Conservation (phyloP, 2,329 filamentous ascomycete species). For the Fusarium sp. region DNA sequence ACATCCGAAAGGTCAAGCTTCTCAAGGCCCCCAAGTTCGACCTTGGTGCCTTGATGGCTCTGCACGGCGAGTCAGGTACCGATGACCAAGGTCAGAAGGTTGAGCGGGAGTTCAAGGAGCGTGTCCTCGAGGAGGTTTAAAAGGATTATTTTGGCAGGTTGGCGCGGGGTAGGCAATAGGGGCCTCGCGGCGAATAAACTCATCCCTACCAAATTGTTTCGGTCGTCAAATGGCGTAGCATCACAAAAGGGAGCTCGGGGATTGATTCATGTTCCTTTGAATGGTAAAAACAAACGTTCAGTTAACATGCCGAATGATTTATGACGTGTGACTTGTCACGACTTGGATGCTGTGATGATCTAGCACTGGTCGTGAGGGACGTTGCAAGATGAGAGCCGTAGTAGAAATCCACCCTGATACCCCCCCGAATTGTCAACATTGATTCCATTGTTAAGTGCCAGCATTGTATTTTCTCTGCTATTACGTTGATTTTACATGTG, state of each 20-base stretch:
- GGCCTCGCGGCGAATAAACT: conserved; percentile 50
- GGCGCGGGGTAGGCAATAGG: conserved; percentile 50
- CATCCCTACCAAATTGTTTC: conserved; percentile 55
- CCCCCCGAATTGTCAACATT: neutral
- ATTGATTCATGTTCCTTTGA: conserved; percentile 56
- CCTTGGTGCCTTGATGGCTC: conserved; percentile 92
- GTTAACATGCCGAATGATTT: conserved; percentile 44
- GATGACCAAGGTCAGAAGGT: conserved; percentile 99
- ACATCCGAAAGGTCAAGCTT: conserved; percentile 99
- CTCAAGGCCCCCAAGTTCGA: conserved; percentile 99
- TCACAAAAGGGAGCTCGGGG: conserved; percentile 56
- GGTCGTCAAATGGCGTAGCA: conserved; percentile 60
- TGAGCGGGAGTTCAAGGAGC: conserved; percentile 99
- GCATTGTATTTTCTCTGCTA: neutral
- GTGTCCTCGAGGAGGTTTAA: conserved; percentile 94
- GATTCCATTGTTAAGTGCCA: conserved; percentile 20
- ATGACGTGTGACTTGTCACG: conserved; percentile 29
- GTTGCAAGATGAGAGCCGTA: conserved; percentile 31
- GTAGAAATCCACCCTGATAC: conserved; percentile 17
- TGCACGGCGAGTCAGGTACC: conserved; percentile 96
- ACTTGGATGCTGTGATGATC: conserved; percentile 33
- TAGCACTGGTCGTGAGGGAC: conserved; percentile 20
- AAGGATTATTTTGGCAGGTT: conserved; percentile 51
- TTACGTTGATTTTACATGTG: neutral
- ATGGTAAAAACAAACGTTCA: conserved; percentile 51